Conservation (phyloP, 2,329 filamentous ascomycete genomes). For the Cytospora leucostoma region DNA sequence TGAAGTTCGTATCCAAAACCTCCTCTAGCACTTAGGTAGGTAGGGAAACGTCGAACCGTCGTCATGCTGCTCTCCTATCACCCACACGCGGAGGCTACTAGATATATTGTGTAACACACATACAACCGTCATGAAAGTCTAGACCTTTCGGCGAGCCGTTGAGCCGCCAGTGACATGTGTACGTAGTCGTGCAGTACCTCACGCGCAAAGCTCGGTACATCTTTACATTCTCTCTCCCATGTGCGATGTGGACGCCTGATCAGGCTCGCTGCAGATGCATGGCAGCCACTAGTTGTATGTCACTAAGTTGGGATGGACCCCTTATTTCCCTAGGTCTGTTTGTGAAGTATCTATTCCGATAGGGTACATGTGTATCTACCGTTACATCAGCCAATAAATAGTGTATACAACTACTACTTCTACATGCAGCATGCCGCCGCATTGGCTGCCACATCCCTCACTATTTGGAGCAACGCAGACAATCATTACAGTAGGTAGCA, state of each 20-base stretch:
- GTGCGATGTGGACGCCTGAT: constrained; percentile 7
- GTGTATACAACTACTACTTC: neutral
- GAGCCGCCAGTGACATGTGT: constrained; percentile 21
- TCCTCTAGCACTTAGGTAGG: neutral
- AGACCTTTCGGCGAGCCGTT: constrained; percentile 22
- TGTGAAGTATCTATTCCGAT: constrained; percentile 5
- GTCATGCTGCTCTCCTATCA: constrained; percentile 9
- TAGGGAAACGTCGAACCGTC: neutral
- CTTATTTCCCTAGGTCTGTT: neutral
- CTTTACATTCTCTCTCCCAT: neutral
- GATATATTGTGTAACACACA: neutral
- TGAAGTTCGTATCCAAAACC: neutral
- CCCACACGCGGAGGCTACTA: neutral
- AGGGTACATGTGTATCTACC: constrained; percentile 3
- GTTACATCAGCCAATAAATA: constrained; percentile 6
- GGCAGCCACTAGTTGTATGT: constrained; percentile 17
- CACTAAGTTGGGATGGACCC: neutral
- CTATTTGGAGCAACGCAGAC: constrained; percentile 1
- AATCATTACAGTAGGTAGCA: constrained; percentile 5
- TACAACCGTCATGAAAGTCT: constrained; percentile 7
- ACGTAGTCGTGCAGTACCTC: constrained; percentile 16
- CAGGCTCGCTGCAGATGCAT: constrained; percentile 14
- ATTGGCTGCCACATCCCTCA: constrained; percentile 6
- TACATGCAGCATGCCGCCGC: constrained; percentile 22
- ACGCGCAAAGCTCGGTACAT: constrained; percentile 1